Evolutionary conservation across 345 rosid species (phyloP), one percentile per base, ranked within the genome.

Genomic region (Dipteronia dyeriana): DNA sequence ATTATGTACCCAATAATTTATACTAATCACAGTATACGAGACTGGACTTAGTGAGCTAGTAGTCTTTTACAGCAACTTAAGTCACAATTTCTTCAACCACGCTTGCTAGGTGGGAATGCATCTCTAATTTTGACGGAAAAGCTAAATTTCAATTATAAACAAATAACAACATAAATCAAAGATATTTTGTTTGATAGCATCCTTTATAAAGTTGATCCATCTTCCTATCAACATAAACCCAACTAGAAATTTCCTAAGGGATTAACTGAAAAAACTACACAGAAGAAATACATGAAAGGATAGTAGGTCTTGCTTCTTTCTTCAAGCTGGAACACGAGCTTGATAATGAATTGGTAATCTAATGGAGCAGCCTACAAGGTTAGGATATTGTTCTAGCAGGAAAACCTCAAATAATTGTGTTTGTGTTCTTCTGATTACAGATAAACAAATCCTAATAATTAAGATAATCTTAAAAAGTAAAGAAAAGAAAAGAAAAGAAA

Each of bases 91-190:
- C 47, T 45, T 10, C 17, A 7, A 17, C 26, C 74, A 31, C 26
- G 26, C 67, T 39, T 4, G 7, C 56, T 25, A 26, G 29, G 60
- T 62, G 45, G 62, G 49, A 75, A 47, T 75, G 77, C 49, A 65
- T 31, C 59, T 31, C 59, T n/a, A 51, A 4, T 51, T 57, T 29
- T 26, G n/a, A 47, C 14, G 53, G 38, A 12, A 49, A 13, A 29
- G 29, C 68, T n/a, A 75, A 65, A 25, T 49, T 64, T 4, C 60
- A 4, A 1, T 26, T 39, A 12, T 62, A 75, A 63, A 13, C 17
- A 38, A 73, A 26, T 23, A 41, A 64, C 20, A 29, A 5, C 20
- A 49, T 10, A 20, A 10, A 61, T 19, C 25, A 8, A 20, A 41
- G 34, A 65, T 75, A 49, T 11, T 73, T 19, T 61, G 43, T 62